Percentiles rank a stretch among this genome's conserved stretches.
Evolutionary conservation across 1,284 basidiomycete genomes (phyloP).

Genomic region (Vanrija sp.): DNA sequence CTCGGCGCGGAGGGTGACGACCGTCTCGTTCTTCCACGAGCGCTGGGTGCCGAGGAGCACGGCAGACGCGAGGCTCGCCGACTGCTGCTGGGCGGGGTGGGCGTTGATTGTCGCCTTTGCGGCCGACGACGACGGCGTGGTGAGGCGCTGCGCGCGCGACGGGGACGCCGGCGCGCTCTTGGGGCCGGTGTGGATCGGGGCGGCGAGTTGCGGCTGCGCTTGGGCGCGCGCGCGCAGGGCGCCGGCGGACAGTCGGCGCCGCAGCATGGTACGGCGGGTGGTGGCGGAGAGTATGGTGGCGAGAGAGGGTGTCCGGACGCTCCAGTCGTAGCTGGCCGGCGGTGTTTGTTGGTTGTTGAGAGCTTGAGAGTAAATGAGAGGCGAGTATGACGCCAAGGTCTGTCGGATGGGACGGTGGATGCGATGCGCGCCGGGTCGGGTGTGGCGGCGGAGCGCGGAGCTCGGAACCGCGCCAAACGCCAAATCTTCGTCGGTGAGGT

Average conservation of each 20-base stretch:
- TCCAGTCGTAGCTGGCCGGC: too few relatives aligned
- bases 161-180: background rate
- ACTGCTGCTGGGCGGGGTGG: constrained; percentile 15
- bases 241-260: constrained; percentile 40
- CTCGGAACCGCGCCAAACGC: too few relatives aligned
- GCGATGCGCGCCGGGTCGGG: too few relatives aligned
- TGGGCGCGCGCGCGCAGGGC: constrained; percentile 31
- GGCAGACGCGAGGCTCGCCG: constrained; percentile 57
- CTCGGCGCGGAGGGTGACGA: constrained; percentile 61
- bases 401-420: too few relatives aligned
- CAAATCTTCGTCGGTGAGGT: too few relatives aligned
- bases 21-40: constrained; percentile 57
- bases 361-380: too few relatives aligned
- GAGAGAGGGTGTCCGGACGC: background rate
- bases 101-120: constrained; percentile 12
- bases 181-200: constrained; percentile 4
- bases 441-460: too few relatives aligned
- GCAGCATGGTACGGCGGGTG: constrained; percentile 32
- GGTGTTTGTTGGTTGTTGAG: too few relatives aligned
- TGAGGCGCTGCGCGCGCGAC: background rate
- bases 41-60: constrained; percentile 63
- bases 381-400: too few relatives aligned
- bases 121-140: constrained; percentile 13
- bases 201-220: background rate
- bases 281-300: constrained; percentile 11